Evolutionary conservation across 2,329 filamentous ascomycete species (phyloP).

Genomic region (Aspergillus alliaceus): DNA sequence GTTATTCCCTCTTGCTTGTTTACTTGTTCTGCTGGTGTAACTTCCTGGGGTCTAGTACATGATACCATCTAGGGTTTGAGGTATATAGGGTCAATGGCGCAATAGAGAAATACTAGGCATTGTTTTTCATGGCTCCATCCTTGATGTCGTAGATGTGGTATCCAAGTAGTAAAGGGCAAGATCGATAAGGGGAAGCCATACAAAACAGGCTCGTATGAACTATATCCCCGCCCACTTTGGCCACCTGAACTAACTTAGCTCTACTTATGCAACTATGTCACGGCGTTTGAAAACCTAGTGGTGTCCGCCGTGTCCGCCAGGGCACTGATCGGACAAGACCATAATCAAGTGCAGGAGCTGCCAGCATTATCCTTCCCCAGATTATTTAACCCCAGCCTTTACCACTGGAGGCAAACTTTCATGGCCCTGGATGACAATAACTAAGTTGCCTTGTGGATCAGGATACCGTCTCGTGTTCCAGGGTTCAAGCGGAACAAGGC

Average conservation of each 20-base stretch:
- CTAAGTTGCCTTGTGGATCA: conserved; percentile 2
- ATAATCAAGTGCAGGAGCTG: not conserved
- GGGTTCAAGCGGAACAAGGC: not conserved
- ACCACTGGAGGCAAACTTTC: not conserved
- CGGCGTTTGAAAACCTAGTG: not conserved
- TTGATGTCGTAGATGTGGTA: not conserved
- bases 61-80: conserved; percentile 32
- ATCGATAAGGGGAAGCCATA: no score
- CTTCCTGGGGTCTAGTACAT: conserved; percentile 20
- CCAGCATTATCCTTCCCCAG: not conserved
- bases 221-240: no score
- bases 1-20: not conserved
- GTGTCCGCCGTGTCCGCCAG: not conserved
- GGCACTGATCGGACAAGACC: not conserved
- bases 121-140: not conserved
- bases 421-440: not conserved
- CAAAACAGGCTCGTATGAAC: no score
- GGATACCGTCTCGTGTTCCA: not conserved
- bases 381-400: not conserved
- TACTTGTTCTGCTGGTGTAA: conserved; percentile 1
- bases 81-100: conserved; percentile 20
- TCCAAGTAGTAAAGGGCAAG: not conserved
- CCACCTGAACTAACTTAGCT: not conserved
- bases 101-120: conserved; percentile 1
- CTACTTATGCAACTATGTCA: not conserved